Conservation (phyloP, 257 asterid species). For the Striga asiatica region DNA sequence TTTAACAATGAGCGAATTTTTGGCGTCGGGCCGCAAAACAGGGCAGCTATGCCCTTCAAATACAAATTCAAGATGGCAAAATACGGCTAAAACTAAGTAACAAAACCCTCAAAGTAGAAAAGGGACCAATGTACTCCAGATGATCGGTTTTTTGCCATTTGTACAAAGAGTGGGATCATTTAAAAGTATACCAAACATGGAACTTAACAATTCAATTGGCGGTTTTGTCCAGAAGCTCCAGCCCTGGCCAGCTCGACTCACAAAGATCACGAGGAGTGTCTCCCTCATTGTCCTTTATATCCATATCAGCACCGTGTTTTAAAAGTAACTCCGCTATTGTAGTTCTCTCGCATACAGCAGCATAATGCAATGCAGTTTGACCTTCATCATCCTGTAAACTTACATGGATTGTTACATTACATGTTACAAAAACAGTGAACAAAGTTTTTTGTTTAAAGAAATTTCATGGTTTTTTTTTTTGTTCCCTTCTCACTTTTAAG, state of each 20-base stretch:
- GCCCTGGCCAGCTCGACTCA: conserved; percentile 62
- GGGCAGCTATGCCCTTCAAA: neutral
- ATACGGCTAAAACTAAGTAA: neutral
- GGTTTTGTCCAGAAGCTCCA: conserved; percentile 27
- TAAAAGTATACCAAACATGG: neutral
- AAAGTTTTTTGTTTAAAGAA: neutral
- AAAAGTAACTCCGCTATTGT: conserved; percentile 70
- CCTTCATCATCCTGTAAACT: conserved; percentile 75
- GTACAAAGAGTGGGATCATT: conserved; percentile 27
- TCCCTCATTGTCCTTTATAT: conserved; percentile 64
- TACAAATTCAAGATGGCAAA: neutral
- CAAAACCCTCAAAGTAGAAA: conserved; percentile 4
- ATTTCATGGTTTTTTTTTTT: neutral
- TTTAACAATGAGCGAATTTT: too few relatives aligned
- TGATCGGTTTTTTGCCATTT: conserved; percentile 14
- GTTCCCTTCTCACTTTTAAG: neutral
- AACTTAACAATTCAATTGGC: conserved; percentile 12
- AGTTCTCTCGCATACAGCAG: conserved; percentile 82
- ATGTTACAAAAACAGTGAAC: neutral
- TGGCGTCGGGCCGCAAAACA: too few relatives aligned
- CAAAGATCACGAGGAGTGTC: conserved; percentile 64
- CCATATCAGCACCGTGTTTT: conserved; percentile 63
- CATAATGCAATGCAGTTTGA: conserved; percentile 86
- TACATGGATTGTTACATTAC: neutral
- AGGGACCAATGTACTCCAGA: conserved; percentile 4